Conservation (phyloP, 139 green algal species). For the Trebouxia sp. region DNA sequence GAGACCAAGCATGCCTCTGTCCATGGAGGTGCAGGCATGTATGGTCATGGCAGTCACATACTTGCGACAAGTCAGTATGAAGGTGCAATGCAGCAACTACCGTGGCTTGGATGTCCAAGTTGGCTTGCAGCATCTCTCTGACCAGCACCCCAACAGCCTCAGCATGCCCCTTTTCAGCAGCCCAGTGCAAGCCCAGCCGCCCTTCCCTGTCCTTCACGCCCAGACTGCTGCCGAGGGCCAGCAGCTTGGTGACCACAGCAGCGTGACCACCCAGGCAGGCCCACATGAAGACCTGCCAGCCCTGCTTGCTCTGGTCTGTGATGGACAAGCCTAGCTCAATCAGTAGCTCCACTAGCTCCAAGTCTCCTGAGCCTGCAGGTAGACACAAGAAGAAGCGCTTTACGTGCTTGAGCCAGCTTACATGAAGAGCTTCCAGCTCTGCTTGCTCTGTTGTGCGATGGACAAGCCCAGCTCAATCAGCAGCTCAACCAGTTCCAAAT, state of each 20-base stretch:
- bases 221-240: constrained; percentile 36
- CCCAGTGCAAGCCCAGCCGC: constrained; percentile 45
- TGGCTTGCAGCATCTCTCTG: background rate
- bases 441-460: background rate
- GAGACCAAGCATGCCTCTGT: too few relatives aligned
- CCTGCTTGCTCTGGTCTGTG: background rate
- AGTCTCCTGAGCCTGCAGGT: constrained; percentile 29
- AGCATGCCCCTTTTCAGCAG: constrained; percentile 41
- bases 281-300: constrained; percentile 40
- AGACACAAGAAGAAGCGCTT: background rate
- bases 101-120: constrained; percentile 31
- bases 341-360: constrained; percentile 30
- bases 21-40: too few relatives aligned
- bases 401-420: too few relatives aligned
- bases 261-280: constrained; percentile 29
- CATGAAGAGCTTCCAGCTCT: background rate
- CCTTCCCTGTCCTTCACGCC: constrained; percentile 26
- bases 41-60: too few relatives aligned
- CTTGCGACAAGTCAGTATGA: too few relatives aligned
- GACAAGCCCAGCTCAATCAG: background rate
- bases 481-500: too few relatives aligned
- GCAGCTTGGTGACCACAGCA: constrained; percentile 32
- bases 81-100: too few relatives aligned
- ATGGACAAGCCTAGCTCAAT: constrained; percentile 5
- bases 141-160: constrained; percentile 37